A percentile compares a stretch with the other conserved stretches of the same genome.
phyloP scores from a whole-genome alignment of 768 basidiomycete species.

The Suillus spraguei region DNA sequence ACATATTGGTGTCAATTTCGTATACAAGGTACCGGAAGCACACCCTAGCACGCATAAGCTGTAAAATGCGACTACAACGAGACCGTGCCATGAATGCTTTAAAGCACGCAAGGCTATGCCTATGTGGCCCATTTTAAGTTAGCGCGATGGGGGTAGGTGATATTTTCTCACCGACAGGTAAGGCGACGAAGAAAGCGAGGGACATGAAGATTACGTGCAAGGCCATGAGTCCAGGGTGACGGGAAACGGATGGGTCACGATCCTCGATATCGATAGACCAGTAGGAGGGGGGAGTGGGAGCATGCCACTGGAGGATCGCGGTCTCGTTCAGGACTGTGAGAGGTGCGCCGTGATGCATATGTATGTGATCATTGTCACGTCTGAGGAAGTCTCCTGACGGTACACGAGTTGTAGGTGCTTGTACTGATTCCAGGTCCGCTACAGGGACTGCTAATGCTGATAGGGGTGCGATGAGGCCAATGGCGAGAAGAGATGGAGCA shows the following conservation, averaged over 20 bases:
- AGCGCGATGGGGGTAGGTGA: background rate
- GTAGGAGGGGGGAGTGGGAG: constrained; percentile 78
- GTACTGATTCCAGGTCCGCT: background rate
- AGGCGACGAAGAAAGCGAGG: constrained; percentile 78
- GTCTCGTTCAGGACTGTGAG: constrained; percentile 76
- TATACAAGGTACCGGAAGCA: constrained; percentile 69
- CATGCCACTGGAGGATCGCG: constrained; percentile 62
- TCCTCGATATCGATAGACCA: constrained; percentile 78
- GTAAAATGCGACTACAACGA: constrained; percentile 67
- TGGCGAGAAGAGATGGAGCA: constrained; percentile 1
- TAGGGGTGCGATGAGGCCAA: constrained; percentile 14
- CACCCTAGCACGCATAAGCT: constrained; percentile 62
- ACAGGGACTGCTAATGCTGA: background rate
- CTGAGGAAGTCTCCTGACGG: background rate
- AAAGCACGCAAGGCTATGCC: constrained; percentile 82
- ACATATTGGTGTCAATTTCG: constrained; percentile 85
- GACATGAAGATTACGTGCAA: constrained; percentile 75
- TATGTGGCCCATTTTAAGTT: constrained; percentile 30
- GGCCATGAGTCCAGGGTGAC: constrained; percentile 71
- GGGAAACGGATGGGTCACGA: constrained; percentile 40
- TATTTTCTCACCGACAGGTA: constrained; percentile 70
- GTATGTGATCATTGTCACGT: constrained; percentile 43
- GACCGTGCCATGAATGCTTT: constrained; percentile 62
- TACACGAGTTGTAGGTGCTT: background rate
- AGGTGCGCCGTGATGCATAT: constrained; percentile 51